Conservation (phyloP, 2,329 filamentous ascomycete species). For the Eurotiales sp. region DNA sequence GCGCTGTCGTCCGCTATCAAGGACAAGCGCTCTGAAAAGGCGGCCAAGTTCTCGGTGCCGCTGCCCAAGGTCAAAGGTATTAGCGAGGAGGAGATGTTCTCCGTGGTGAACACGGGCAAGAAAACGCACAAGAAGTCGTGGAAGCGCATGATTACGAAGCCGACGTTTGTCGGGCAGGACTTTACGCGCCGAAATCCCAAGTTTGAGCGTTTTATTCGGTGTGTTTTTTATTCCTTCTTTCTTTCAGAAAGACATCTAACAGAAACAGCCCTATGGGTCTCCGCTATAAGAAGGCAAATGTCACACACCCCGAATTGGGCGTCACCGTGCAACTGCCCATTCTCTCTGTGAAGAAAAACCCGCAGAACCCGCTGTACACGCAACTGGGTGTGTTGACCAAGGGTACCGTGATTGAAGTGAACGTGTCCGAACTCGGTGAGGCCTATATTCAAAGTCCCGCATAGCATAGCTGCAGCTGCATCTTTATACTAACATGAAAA, state of each 20-base stretch:
- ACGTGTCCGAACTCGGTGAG: slow-evolving; percentile 70
- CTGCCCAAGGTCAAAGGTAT: slow-evolving; percentile 93
- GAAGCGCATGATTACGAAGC: slow-evolving; percentile 68
- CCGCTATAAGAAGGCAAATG: slow-evolving; percentile 73
- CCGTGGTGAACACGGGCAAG: slow-evolving; percentile 92
- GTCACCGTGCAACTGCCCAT: slow-evolving; percentile 87
- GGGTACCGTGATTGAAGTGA: slow-evolving; percentile 83
- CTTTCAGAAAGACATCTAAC: too few relatives aligned
- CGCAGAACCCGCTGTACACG: slow-evolving; percentile 85
- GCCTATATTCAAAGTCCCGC: too few relatives aligned
- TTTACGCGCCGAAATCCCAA: slow-evolving; percentile 87
- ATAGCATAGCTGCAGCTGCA: too few relatives aligned
- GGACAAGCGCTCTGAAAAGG: slow-evolving; percentile 91
- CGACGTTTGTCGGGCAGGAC: slow-evolving; percentile 84
- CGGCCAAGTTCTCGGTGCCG: slow-evolving; percentile 86
- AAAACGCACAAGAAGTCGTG: slow-evolving; percentile 81
- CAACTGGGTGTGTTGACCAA: slow-evolving; percentile 87
- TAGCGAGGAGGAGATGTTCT: slow-evolving; percentile 96
- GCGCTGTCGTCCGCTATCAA: slow-evolving; percentile 83
- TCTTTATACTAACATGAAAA: not conserved
- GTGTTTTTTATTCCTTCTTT: not conserved
- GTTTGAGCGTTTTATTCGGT: slow-evolving; percentile 64
- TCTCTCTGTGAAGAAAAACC: slow-evolving; percentile 76
- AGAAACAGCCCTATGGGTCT: slow-evolving; percentile 61
- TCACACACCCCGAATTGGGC: slow-evolving; percentile 71